Evolutionary conservation across 1,139 yeast species (phyloP), one percentile per base, ranked within the genome.

Genomic region (Taphrina confusa): DNA sequence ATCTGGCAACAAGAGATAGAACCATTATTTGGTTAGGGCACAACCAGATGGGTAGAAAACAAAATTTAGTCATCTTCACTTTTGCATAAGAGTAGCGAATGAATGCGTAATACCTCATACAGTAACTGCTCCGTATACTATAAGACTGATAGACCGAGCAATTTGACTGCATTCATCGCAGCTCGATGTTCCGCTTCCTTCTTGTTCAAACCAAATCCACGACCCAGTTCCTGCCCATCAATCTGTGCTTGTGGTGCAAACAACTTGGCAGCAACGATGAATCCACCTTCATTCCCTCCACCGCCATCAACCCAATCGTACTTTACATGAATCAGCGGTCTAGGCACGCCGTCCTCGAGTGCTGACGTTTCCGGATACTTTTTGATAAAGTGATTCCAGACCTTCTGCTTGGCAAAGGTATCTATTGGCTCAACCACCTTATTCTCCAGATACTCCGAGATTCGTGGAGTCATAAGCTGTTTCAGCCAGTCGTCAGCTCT

Each of bases 321-420:
- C 36, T 76, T 77, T 37, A 62, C 46, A 12, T 36, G 16, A 9
- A 49, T 46, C 25, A 50, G 28, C 4, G 61, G 45, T 23, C 44
- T 40, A 11, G 44, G 28, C 1, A 37, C 31, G 23, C 44, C 51
- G 14, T 44, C 58, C 6, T 20, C 31, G 1, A 22, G 52, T 16
- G 22, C 54, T 20, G 52, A 20, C 0, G 95, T 86, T 39, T 82
- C 83, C 62, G 79, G 73, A 2, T 81, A 79, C 0, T 92, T 91
- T 45, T 84, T 80, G 0, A 97, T 97, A 57, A 92, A 82, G 56
- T 85, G 75, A 1, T 91, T 82, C 69, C 92, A 91, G 16, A 92
- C 75, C 64, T 84, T 84, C 16, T 83, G 80, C 68, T 92, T 92
- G n/a, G 94, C 88, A 56, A 81, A 80, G 63, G 76, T 78, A 66